Base-by-base conservation (phyloP, 2,329 filamentous ascomycete genomes). In the Exophiala oligosperma region DNA sequence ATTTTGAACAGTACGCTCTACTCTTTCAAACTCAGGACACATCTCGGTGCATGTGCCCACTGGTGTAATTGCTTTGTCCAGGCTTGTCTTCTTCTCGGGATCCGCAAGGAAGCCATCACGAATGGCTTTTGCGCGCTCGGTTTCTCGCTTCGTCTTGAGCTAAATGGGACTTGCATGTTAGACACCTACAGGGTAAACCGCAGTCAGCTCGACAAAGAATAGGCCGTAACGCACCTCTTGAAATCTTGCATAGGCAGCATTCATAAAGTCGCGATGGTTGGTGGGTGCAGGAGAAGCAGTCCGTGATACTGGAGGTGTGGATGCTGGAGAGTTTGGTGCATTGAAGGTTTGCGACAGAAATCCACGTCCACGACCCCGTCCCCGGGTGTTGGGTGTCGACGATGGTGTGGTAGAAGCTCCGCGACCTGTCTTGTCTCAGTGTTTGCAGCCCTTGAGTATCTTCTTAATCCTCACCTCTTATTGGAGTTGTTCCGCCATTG, bases 1-100 rank as follows among this genome's bases (percentile, higher is more conserved):
- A 51, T 84, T 82, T 67, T 86, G 81, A 46, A 82, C 78, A 49
- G 86, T 84, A 40, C 85, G 78, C 64, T 85, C 80, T 44, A 86
- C 79, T 44, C 84, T 73, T 72, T 88, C 85, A 57, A 77, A 85
- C 62, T 86, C 82, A 2, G 85, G 81, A 67, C 85, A 88, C 84
- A 87, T 87, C 63, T 83, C 81, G 40, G 78, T 79, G 70, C 85
- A 87, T 51, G 80, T 83, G 51, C 84, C 85, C 4, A 84, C 79
- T 0, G 82, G 79, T 21, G 82, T 85, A 66, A 87, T 85, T 28
- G 84, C 84, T 61, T 86, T 79, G 29, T 79, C 78, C 57, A 87
- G 73, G 24, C 76, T 78, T 53, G 81, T 83, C n/a, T 82, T 82
- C 66, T 82, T 82, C 58, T 84, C 79, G 4, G 84, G 84, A 67